Base-by-base conservation (phyloP, 192 early-diverging fungal species). In the Backusella luteola region DNA sequence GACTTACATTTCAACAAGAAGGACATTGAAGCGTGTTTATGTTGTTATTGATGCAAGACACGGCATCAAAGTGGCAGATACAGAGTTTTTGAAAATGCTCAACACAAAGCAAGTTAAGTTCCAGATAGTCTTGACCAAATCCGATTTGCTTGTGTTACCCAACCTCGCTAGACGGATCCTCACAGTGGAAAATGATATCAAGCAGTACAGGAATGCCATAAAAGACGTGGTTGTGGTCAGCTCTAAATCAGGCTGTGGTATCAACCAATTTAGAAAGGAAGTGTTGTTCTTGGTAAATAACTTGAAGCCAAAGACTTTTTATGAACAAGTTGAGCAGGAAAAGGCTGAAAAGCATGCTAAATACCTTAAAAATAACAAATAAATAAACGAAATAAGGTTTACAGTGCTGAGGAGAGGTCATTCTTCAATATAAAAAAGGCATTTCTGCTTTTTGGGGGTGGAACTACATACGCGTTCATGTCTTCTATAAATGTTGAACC, bases 21-120 rank as follows among this genome's bases (percentile, higher is more conserved):
- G 83, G 70, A 80, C 84, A 1, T 79, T 94, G 23, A 87, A 82
- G 73, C 83, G 90, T 29, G 80, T 94, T 12, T 91, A 87, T 81
- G 85, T 94, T n/a, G 87, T 93, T 76, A 86, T 94, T 44, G 93
- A 94, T 79, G 91, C 90, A 44, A 85, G 93, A 9, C 92, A 93
- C 76, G 93, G 93, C 49, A 56, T 91, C 41, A 91, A 90, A 71
- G 74, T 87, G 0, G 83, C 82, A 11, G 90, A 91, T 49, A 78
- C 83, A 44, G 83, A 86, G 29, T 91, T 91, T 69, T 74, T 91
- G 8, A 36, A 68, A 11, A 84, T 83, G 83, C 78, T 91, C 9
- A 82, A 88, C 19, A 87, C 83, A 23, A 81, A 85, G 44, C 71
- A 76, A 26, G 81, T 84, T 36, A 72, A 78, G 41, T 86, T 86